Percentiles rank a stretch among this genome's conserved stretches.
phyloP scores from a whole-genome alignment of 169 alveolate species.

The Eimeria sp. region DNA sequence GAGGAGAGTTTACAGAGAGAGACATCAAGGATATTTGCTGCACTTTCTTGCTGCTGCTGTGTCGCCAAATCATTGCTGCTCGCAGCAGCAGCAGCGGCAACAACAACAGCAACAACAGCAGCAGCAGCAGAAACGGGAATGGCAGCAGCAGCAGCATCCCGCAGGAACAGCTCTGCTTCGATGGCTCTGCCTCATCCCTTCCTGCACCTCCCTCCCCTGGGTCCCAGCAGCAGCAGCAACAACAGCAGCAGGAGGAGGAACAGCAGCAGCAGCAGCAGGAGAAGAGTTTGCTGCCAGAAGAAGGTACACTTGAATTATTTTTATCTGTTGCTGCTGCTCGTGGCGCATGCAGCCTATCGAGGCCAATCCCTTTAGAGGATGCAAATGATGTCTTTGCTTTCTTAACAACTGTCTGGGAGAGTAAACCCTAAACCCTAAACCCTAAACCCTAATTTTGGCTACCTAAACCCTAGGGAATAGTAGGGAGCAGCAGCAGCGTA shows the following conservation, averaged over 20 bases:
- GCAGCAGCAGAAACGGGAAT: background rate
- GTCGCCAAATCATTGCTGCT: background rate
- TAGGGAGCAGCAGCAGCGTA: background rate
- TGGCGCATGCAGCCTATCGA: background rate
- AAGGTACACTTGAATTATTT: background rate
- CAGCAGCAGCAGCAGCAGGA: constrained; percentile 25
- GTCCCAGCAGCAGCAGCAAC: constrained; percentile 20
- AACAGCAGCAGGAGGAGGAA: background rate
- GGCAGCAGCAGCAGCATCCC: background rate
- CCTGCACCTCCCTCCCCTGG: background rate
- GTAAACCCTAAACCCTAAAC: background rate
- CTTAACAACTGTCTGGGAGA: background rate
- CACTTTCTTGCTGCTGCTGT: constrained; percentile 31
- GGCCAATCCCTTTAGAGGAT: constrained; percentile 3
- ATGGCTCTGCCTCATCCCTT: background rate
- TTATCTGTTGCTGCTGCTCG: constrained; percentile 3
- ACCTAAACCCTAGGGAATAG: background rate
- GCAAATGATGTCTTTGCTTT: background rate
- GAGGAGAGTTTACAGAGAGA: constrained; percentile 1
- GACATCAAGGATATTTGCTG: constrained; percentile 33
- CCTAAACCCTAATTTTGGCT: background rate
- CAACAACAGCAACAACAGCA: background rate
- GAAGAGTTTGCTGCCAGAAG: background rate
- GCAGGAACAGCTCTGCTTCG: background rate
- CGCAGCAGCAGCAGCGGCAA: constrained; percentile 13